Conservation (phyloP, 2,329 filamentous ascomycete species). For the Purpureocillium lavendulum region DNA sequence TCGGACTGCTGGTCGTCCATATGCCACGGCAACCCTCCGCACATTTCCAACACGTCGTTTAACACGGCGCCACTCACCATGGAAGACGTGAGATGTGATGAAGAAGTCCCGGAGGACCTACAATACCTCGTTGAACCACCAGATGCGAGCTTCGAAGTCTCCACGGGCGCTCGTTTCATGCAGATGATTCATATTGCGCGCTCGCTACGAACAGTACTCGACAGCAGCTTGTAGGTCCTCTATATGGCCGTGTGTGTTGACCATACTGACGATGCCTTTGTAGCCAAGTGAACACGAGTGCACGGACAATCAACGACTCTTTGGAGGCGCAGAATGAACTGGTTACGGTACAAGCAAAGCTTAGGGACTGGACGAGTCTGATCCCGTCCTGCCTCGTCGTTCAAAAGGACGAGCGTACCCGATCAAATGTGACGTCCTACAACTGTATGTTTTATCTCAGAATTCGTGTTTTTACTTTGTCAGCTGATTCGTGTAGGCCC, state of each 20-base stretch:
- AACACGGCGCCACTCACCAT: slow-evolving; percentile 28
- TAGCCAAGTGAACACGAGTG: slow-evolving; percentile 16
- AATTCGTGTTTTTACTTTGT: too few relatives aligned
- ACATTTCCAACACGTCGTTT: slow-evolving; percentile 30
- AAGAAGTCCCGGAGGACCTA: slow-evolving; percentile 28
- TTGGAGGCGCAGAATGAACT: slow-evolving; percentile 13
- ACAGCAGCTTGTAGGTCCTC: slow-evolving; percentile 22
- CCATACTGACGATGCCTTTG: too few relatives aligned
- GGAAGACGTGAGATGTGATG: slow-evolving; percentile 33
- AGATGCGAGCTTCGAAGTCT: slow-evolving; percentile 21
- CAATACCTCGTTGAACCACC: slow-evolving; percentile 23
- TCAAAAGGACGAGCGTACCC: slow-evolving; percentile 6
- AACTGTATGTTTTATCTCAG: slow-evolving; percentile 12
- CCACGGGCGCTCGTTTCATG: slow-evolving; percentile 27
- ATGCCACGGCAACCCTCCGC: slow-evolving; percentile 37
- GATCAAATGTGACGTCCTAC: slow-evolving; percentile 9
- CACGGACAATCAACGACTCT: slow-evolving; percentile 9
- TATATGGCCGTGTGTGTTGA: not conserved
- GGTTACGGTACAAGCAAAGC: slow-evolving; percentile 15
- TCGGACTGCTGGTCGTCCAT: slow-evolving; percentile 36
- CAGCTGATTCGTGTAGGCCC: slow-evolving; percentile 16
- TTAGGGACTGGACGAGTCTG: slow-evolving; percentile 26
- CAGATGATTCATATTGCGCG: slow-evolving; percentile 23
- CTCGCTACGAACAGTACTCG: slow-evolving; percentile 22
- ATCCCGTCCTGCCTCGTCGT: slow-evolving; percentile 26